Base-by-base conservation (phyloP, 2,329 filamentous ascomycete species). In the Fusarium abutilonis region DNA sequence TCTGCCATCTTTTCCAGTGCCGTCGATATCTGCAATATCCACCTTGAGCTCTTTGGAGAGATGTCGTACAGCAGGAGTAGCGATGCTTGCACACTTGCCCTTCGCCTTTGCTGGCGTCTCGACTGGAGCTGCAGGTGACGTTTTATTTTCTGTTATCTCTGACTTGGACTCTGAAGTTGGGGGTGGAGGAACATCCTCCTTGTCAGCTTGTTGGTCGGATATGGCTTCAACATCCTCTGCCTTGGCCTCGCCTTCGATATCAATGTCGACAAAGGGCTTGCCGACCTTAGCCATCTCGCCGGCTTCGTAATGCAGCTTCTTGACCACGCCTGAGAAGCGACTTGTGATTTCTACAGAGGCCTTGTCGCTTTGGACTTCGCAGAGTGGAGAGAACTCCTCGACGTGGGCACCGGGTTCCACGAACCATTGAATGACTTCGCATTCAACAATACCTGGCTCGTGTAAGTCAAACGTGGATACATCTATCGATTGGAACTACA, bases 341-440 rank as follows among this genome's bases (percentile, higher is more conserved):
- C 93, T 97, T 35, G 95, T 98, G 69, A 99, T 99, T 83, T 98
- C 85, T 19, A 89, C 86, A 2, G 87, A 86, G 45, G 95, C 95
- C 78, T 99, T 99, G 80, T 99, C 95, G 71, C 93, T 97, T 76
- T 98, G 95, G 40, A 99, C 96, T 79, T 99, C 95, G 79, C 95
- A 99, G 42, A 99, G 84, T 58, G 94, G 95, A 69, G 96, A 95
- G 84, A 97, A 99, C 80, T 99, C 94, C 80, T 99, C 93, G 70
- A 99, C 93, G 55, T 91, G 89, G 32, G 95, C 95, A 56, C 93
- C 94, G 45, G 96, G 93, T 78, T 97, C 90, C 66, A 99, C 94
- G 75, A 98, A 99, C 95, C 95, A 99, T 81, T 99, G 95, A 72
- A 98, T 98, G 72, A 99, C 92, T 78, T 99, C 95, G 73, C 95